phyloP scores from a whole-genome alignment of 208 protist species.

The Balamuthia mandrillaris region DNA sequence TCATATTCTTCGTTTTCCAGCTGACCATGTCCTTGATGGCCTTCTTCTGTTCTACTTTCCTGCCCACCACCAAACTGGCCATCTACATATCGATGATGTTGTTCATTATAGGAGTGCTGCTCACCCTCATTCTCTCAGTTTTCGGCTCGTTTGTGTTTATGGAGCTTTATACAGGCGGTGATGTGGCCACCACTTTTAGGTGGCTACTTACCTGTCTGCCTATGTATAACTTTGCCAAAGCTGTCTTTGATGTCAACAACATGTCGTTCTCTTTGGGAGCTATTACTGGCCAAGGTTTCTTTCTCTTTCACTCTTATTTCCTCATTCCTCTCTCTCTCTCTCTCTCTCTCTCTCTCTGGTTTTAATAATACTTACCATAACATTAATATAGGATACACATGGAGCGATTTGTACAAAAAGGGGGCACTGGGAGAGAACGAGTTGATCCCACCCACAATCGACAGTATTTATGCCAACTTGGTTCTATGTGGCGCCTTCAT shows the following conservation, averaged over 20 bases:
- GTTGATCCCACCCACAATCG: not conserved
- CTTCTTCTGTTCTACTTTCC: conserved; percentile 14
- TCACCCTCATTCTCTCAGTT: conserved; percentile 7
- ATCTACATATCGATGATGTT: conserved; percentile 32
- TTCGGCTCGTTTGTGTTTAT: conserved; percentile 6
- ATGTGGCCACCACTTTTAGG: not conserved
- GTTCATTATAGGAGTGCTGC: conserved; percentile 26
- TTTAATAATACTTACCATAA: not conserved
- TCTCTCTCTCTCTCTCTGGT: not conserved
- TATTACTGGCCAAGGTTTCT: not conserved
- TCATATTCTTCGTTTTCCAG: conserved; percentile 2
- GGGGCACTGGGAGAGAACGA: not conserved
- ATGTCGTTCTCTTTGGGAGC: not conserved
- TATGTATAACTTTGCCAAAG: conserved; percentile 39
- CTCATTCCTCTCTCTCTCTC: not conserved
- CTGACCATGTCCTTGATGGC: not conserved
- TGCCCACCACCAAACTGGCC: conserved; percentile 21
- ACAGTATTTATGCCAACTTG: not conserved
- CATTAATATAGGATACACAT: too few species aligned
- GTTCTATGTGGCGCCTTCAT: conserved; percentile 12
- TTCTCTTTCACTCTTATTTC: not conserved
- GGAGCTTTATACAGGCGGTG: not conserved
- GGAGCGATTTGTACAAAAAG: not conserved
- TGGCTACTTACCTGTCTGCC: conserved; percentile 29
- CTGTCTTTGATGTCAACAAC: conserved; percentile 33